These are phyloP conservation scores for Opeltia flavorubescens DNA, from an alignment of 495 filamentous ascomycete species.

Conservation along the genomic window DNA sequence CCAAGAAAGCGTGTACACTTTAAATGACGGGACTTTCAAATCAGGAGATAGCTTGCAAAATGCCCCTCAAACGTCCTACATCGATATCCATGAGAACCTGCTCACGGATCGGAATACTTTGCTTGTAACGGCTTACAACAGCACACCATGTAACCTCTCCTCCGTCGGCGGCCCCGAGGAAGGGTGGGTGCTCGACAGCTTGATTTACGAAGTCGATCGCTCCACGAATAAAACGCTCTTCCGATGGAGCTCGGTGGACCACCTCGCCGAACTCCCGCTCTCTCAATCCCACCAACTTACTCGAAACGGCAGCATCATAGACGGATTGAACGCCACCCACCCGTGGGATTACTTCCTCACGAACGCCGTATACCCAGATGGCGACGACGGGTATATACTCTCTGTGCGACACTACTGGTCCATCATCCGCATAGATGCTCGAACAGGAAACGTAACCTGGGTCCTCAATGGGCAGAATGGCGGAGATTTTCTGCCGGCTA, in stretches of 20 bases:
- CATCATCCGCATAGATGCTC: background rate
- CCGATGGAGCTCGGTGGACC: conserved; percentile 1
- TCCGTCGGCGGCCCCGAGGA: background rate
- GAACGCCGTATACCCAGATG: background rate
- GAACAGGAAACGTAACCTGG: background rate
- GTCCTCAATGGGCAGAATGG: background rate
- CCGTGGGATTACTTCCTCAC: conserved; percentile 1
- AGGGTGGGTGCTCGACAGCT: background rate
- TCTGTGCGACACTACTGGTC: background rate
- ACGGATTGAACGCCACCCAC: background rate
- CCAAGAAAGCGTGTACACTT: too few relatives aligned
- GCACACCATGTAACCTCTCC: background rate
- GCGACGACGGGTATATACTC: background rate
- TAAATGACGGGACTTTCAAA: background rate
- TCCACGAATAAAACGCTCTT: background rate
- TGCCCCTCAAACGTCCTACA: background rate
- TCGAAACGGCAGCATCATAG: background rate
- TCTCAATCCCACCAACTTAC: background rate
- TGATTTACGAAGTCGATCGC: background rate
- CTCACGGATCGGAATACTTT: background rate
- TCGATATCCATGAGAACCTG: background rate
- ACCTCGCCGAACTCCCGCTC: background rate
- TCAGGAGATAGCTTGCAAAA: background rate
- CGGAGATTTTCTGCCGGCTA: background rate
- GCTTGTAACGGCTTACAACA: background rate